Conservation (phyloP, 345 rosid genomes). For the Citrus glauca region DNA sequence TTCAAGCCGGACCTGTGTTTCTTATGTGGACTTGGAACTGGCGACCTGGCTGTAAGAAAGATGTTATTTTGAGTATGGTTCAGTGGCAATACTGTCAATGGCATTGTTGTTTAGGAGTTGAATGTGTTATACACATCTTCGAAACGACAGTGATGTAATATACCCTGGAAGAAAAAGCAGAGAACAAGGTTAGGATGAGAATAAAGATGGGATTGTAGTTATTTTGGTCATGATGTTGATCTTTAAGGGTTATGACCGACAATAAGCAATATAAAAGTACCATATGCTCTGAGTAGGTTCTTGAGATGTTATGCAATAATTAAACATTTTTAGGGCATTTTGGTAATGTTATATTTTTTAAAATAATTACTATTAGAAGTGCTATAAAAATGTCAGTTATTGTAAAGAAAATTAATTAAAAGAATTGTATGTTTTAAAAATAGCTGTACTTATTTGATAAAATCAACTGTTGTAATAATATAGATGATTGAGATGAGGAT, state of each 20-base stretch:
- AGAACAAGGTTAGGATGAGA: neutral
- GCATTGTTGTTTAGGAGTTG: neutral
- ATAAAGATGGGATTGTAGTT: neutral
- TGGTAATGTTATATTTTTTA: too few species aligned
- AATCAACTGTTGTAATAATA: too few species aligned
- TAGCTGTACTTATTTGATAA: fast-evolving
- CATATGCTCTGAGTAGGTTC: neutral
- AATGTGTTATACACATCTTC: neutral
- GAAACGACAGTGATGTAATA: neutral
- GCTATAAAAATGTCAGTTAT: too few species aligned
- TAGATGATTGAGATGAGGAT: too few species aligned
- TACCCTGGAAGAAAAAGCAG: neutral
- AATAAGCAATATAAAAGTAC: too few species aligned
- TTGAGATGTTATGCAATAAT: too few species aligned
- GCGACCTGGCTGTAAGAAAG: neutral
- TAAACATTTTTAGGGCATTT: too few species aligned
- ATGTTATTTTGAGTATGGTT: neutral
- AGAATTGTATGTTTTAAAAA: too few species aligned
- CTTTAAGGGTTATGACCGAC: neutral
- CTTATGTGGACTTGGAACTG: neutral
- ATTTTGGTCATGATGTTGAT: neutral
- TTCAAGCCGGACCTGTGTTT: neutral
- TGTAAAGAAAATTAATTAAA: too few species aligned
- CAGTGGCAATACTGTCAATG: neutral
- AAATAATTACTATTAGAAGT: too few species aligned